Base-by-base conservation (phyloP, 176 grass and related monocot species). In the Aegilops speltoides region DNA sequence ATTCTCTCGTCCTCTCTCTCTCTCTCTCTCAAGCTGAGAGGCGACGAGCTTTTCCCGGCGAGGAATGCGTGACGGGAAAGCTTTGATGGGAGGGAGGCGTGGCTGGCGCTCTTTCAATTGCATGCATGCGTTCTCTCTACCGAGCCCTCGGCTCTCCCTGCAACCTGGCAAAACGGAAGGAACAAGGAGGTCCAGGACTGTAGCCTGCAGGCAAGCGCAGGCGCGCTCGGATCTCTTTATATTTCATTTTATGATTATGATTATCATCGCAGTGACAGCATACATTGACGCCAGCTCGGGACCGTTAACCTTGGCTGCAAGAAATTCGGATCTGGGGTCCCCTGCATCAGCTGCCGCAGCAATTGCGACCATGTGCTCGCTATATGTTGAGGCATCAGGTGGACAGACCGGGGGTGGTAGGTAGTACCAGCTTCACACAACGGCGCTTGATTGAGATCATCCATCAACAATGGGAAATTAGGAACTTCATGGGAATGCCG, bases 11-110 rank as follows among this genome's bases (percentile, higher is more conserved):
- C 20, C 20, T 10, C 52, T 4, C 7, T 45, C 5, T 31, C 37
- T 28, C 57, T 3, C 19, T 16, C 4, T 41, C 2, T 52, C 50
- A 54, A 19, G 45, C 4, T 14, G 11, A 69, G 59, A n/a, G 77
- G 19, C 61, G 73, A 45, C 79, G 80, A 87, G 80, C 43, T 12
- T 87, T 91, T 84, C 81, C 76, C 85, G 85, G 76, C 85, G 89
- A 76, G 81, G 89, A 91, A 91, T 46, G 89, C 85, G 85, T 91
- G 89, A 87, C 59, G 68, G 67, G 80, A 84, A 90, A 46, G 84
- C 8, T 40, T 32, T 67, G 88, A 85, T 82, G 88, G 71, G 70
- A 86, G 64, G 28, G 79, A 54, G 80, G 65, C 81, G 66, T 41
- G 37, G 34, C 69, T 38, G 10, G 37, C 71, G 38, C 23, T 84